Evolutionary conservation across 257 asterid genomes (phyloP), one percentile per base, ranked within the genome.

Genomic region (Solanum dulcamara): DNA sequence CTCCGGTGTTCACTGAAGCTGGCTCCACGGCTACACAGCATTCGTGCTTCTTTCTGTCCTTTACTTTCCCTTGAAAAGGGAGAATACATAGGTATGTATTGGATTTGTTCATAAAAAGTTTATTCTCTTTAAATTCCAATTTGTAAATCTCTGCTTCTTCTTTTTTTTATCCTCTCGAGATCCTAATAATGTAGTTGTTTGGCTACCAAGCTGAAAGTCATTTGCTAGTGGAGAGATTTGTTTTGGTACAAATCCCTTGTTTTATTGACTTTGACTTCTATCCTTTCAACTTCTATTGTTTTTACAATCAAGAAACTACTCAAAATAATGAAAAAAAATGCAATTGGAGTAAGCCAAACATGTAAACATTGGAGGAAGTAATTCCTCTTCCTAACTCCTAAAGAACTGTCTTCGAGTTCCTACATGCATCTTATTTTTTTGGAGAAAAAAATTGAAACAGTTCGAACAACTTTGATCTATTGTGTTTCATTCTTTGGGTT

Each of bases 41-140:
- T 97, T 2, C 98, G 97, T 30, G 98, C 99, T 80, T 93, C 99
- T 55, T 97, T 97, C 87, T 97, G 99, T 90, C 99, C 99, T 83
- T 89, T 97, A 90, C 98, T 97, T 89, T 97, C 99, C 85, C 98
- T 97, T 60, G 98, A 95, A 93, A 97, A 97, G 91, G 98, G 98
- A 84, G 99, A 97, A 90, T 97, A 83, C 88, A 97, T 95, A 87
- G 99, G 98, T 94, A 88, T 24, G 90, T 30, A 50, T 6, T 4
- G 9, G 20, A 79, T 79, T 30, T 28, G 20, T 79, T 30, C 38
- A 48, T 79, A 28, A 28, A 74, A 28, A 77, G 13, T 46, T 42
- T 42, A 24, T 15, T 77, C 42, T 15, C 64, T 79, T 79, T 46
- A 26, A 13, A 75, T 48, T 44, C 82, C 60, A 26, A 75, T 26